Conservation (phyloP, 306 rosid genomes). For the Spatholobus suberectus region DNA sequence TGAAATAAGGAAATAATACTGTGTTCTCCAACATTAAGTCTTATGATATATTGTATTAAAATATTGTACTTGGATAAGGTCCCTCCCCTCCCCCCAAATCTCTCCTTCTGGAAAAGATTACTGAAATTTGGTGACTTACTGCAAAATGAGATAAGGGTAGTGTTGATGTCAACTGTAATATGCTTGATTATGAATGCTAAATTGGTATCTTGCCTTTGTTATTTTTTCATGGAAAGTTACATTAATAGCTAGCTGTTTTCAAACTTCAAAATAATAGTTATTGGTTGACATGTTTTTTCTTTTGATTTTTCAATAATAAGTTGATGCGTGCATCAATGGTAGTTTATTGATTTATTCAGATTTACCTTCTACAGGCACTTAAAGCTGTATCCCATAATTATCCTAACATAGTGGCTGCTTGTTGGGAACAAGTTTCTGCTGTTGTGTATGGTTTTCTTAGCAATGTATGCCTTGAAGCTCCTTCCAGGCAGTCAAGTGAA, state of each 20-base stretch:
- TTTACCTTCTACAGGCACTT: constrained; percentile 67
- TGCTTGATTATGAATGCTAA: constrained; percentile 19
- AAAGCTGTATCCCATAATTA: constrained; percentile 86
- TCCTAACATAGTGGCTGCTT: constrained; percentile 69
- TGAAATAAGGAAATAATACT: not conserved
- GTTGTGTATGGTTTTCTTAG: constrained; percentile 60
- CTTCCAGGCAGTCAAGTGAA: constrained; percentile 62
- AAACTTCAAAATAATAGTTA: constrained; percentile 12
- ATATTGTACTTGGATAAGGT: too few relatives aligned
- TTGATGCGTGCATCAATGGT: constrained; percentile 18
- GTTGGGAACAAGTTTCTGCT: constrained; percentile 78
- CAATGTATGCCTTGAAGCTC: constrained; percentile 56
- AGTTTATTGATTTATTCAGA: constrained; percentile 36
- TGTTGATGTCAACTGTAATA: not conserved
- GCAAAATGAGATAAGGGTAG: constrained; percentile 28
- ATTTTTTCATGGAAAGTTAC: constrained; percentile 14
- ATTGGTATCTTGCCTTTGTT: constrained; percentile 24
- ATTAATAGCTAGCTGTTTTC: not conserved
- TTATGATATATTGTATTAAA: constrained; percentile 18
- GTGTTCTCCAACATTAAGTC: not conserved
- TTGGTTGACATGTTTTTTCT: constrained; percentile 8
- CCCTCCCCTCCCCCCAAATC: too few relatives aligned
- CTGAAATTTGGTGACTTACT: constrained; percentile 13
- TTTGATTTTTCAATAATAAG: constrained; percentile 13
- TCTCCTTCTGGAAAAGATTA: too few relatives aligned